These are phyloP conservation scores for Limnomonas spitsbergensis DNA, from an alignment of 139 green algal genomes.

Conservation along the genomic window DNA sequence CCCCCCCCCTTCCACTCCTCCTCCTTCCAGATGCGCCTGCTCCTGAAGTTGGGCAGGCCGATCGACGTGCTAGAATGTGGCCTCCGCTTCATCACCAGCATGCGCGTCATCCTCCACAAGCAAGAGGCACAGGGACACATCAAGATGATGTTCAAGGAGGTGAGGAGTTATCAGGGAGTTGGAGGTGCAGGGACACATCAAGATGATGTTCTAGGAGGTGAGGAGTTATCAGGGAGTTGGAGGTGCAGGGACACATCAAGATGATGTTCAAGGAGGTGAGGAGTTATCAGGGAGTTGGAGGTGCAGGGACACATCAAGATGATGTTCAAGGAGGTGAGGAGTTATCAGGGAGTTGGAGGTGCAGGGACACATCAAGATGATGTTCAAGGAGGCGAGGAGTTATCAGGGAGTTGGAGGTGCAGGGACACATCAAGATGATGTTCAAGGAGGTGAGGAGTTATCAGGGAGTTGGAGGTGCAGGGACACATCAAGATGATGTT, in stretches of 20 bases:
- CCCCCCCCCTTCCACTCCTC: no score
- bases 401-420: no score
- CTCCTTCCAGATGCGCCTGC: slow-evolving; percentile 41
- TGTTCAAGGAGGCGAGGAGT: no score
- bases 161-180: no score
- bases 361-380: no score
- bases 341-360: no score
- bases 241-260: slow-evolving; percentile 18
- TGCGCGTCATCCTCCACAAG: slow-evolving; percentile 38
- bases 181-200: slow-evolving; percentile 25
- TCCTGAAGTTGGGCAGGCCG: slow-evolving; percentile 39
- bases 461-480: no score
- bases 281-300: not conserved
- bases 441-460: no score
- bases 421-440: no score
- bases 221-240: not conserved
- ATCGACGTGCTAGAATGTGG: slow-evolving; percentile 69
- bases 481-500: no score
- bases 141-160: not conserved
- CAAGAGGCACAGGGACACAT: slow-evolving; percentile 14
- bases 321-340: slow-evolving; percentile 6
- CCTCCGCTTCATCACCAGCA: slow-evolving; percentile 61
- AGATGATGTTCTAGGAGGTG: slow-evolving; percentile 55
- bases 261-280: slow-evolving; percentile 57
- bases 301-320: not conserved